Evolutionary conservation across 2,329 filamentous ascomycete genomes (phyloP).

Genomic region (Westerdykella sp.): DNA sequence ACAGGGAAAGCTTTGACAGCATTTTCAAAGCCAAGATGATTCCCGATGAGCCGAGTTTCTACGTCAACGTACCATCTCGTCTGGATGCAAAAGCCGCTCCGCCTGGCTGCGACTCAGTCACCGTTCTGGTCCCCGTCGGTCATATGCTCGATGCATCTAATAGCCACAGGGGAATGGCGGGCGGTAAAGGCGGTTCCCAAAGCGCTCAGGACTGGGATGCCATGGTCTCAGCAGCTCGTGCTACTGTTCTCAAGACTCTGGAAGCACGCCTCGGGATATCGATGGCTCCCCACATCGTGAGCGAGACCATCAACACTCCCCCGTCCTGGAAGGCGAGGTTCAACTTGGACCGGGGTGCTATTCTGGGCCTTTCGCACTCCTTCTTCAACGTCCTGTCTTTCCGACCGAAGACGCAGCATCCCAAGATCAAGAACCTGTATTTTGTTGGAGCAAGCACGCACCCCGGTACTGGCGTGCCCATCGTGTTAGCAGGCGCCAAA

Average conservation of each 20-base stretch:
- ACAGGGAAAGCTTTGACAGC: slow-evolving; percentile 65
- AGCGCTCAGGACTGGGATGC: slow-evolving; percentile 54
- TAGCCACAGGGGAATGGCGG: slow-evolving; percentile 34
- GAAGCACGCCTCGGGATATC: slow-evolving; percentile 53
- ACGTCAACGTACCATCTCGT: slow-evolving; percentile 68
- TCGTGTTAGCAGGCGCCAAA: slow-evolving; percentile 63
- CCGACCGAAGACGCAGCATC: slow-evolving; percentile 53
- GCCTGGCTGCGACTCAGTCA: slow-evolving; percentile 56
- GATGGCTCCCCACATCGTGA: slow-evolving; percentile 46
- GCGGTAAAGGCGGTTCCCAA: slow-evolving; percentile 29
- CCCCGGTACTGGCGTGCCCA: slow-evolving; percentile 69
- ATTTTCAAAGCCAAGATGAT: slow-evolving; percentile 66
- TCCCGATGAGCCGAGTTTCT: slow-evolving; percentile 65
- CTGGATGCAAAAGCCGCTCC: slow-evolving; percentile 64
- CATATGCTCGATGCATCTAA: slow-evolving; percentile 50
- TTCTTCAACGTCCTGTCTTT: slow-evolving; percentile 70
- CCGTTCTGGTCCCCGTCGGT: slow-evolving; percentile 66
- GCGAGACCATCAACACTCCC: slow-evolving; percentile 63
- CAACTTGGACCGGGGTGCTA: slow-evolving; percentile 70
- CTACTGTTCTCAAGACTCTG: slow-evolving; percentile 57
- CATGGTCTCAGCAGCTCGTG: slow-evolving; percentile 55
- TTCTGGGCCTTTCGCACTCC: slow-evolving; percentile 63
- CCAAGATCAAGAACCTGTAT: slow-evolving; percentile 50
- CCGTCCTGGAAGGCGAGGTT: slow-evolving; percentile 59
- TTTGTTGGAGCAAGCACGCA: slow-evolving; percentile 72